Conservation (phyloP, 2,329 filamentous ascomycete species). For the Botryotinia narcissicola region DNA sequence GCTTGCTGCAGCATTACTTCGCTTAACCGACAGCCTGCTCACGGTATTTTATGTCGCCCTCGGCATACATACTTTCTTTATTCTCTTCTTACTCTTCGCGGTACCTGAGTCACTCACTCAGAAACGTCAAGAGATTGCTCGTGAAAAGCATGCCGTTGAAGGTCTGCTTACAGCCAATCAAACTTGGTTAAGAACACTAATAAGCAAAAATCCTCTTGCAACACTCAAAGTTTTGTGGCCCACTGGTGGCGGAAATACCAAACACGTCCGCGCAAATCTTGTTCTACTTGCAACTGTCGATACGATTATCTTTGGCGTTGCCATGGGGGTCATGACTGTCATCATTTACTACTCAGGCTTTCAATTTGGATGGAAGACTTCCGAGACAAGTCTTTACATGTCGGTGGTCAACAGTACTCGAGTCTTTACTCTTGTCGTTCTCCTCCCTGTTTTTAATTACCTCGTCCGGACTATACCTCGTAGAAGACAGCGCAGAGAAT, state of each 20-base stretch:
- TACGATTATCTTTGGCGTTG: conserved; percentile 75
- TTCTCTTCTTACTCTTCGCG: conserved; percentile 66
- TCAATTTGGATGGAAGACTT: conserved; percentile 77
- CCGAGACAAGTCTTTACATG: conserved; percentile 77
- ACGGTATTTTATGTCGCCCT: conserved; percentile 83
- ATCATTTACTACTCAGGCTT: conserved; percentile 80
- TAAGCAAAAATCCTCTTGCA: conserved; percentile 65
- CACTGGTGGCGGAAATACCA: conserved; percentile 56
- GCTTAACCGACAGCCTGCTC: conserved; percentile 70
- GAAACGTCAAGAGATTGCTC: conserved; percentile 66
- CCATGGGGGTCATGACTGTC: conserved; percentile 78
- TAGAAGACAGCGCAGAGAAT: conserved; percentile 49
- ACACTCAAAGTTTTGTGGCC: conserved; percentile 79
- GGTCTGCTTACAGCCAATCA: conserved; percentile 34
- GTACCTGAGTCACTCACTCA: conserved; percentile 83
- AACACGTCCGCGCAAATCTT: conserved; percentile 73
- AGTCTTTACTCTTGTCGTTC: conserved; percentile 68
- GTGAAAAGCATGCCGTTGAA: conserved; percentile 60
- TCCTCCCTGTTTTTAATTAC: conserved; percentile 76
- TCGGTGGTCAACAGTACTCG: conserved; percentile 74
- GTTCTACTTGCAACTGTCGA: conserved; percentile 77
- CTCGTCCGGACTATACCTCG: conserved; percentile 56
- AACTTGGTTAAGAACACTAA: conserved; percentile 29
- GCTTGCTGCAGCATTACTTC: conserved; percentile 75
- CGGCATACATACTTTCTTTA: conserved; percentile 69